Conservation (phyloP, 1,284 basidiomycete genomes). For the Phylloboletellus chloephorus region DNA sequence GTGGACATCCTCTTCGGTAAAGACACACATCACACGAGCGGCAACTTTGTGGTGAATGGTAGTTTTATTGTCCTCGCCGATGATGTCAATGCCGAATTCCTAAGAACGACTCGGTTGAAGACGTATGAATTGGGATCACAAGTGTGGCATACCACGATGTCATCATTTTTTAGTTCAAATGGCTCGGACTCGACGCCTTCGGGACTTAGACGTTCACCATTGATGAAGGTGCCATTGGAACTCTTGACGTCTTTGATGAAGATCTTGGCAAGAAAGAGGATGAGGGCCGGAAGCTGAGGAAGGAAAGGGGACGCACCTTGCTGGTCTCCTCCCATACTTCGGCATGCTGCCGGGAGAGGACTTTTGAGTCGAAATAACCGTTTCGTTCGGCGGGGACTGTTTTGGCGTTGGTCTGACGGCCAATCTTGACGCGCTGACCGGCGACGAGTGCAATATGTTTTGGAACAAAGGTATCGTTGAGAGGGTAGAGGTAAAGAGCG, state of each 20-base stretch:
- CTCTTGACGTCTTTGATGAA: conserved; percentile 98
- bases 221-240: conserved; percentile 98
- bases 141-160: conserved; percentile 66
- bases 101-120: conserved; percentile 29
- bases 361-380: conserved; percentile 97
- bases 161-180: conserved; percentile 91
- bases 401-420: conserved; percentile 96
- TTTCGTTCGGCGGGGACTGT: conserved; percentile 93
- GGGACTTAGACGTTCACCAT: conserved; percentile 84
- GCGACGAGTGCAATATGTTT: conserved; percentile 88
- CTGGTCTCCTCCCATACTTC: conserved; percentile 94
- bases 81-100: conserved; percentile 99
- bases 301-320: conserved; percentile 52
- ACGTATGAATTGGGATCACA: neutral
- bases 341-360: conserved; percentile 92
- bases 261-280: conserved; percentile 52
- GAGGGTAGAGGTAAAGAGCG: conserved; percentile 87
- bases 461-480: conserved; percentile 94
- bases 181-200: conserved; percentile 93
- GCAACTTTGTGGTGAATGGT: conserved; percentile 99
- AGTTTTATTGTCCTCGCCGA: conserved; percentile 97
- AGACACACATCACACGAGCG: conserved; percentile 86
- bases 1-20: conserved; percentile 80
- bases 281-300: conserved; percentile 1
- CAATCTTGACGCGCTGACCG: conserved; percentile 83